These are phyloP conservation scores for Saprolegnia diclina DNA, from an alignment of 352 stramenopile genomes.

Conservation along the genomic window DNA sequence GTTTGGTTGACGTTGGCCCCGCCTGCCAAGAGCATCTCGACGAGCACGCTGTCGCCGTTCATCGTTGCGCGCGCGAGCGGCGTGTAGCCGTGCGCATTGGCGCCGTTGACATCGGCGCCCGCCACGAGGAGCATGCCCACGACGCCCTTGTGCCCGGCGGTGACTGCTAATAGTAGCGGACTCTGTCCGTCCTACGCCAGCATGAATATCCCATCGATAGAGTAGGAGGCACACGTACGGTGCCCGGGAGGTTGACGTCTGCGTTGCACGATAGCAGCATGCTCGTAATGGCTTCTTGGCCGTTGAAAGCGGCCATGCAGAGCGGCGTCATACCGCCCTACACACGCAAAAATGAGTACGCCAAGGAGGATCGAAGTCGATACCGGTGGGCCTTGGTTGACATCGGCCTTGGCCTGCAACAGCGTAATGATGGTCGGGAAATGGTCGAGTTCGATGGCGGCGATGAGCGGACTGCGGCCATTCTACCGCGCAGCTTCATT, in stretches of 20 bases:
- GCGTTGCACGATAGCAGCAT: slow-evolving; percentile 5
- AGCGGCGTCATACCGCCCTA: slow-evolving; percentile 1
- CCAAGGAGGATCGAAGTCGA: background rate
- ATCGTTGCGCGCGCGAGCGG: background rate
- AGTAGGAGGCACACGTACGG: background rate
- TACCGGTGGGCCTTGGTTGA: slow-evolving; percentile 1
- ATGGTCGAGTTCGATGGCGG: slow-evolving; percentile 6
- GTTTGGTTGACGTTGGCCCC: background rate
- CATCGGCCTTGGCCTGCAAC: slow-evolving; percentile 4
- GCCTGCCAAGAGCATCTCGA: slow-evolving; percentile 9
- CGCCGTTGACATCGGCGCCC: background rate
- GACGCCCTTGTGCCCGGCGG: background rate
- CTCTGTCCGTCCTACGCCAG: background rate
- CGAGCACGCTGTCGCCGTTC: background rate
- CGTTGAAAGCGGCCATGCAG: background rate
- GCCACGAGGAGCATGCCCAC: slow-evolving; percentile 3
- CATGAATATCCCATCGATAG: background rate
- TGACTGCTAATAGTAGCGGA: background rate
- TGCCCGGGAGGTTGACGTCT: background rate
- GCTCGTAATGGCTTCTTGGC: slow-evolving; percentile 5
- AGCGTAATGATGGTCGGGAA: slow-evolving; percentile 13
- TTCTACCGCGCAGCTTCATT: background rate
- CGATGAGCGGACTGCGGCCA: background rate
- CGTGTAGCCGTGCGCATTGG: slow-evolving; percentile 2
- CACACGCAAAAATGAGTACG: background rate